These are phyloP conservation scores for Rubus idaeus DNA, from an alignment of 306 rosid species.

Conservation along the genomic window DNA sequence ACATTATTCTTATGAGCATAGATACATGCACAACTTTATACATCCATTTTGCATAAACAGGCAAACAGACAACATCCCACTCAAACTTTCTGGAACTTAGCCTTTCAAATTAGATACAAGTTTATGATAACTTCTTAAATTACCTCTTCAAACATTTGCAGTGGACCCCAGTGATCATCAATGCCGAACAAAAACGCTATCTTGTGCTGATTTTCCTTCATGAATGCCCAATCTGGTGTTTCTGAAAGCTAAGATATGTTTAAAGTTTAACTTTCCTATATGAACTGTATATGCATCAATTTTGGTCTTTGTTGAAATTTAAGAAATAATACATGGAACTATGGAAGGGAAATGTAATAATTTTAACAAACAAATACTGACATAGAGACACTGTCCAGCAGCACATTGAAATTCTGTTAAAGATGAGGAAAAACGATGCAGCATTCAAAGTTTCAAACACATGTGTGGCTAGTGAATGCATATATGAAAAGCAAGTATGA, in stretches of 20 bases:
- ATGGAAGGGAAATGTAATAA: not conserved
- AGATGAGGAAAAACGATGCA: not conserved
- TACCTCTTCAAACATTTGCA: conserved; percentile 86
- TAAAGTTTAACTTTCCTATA: conserved; percentile 15
- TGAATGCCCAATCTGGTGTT: conserved; percentile 78
- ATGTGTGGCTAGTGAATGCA: not conserved
- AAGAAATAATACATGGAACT: not conserved
- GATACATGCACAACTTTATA: not conserved
- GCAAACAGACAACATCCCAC: not conserved
- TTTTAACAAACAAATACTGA: not conserved
- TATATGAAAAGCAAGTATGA: not conserved
- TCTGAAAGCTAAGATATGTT: conserved; percentile 66
- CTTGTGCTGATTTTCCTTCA: conserved; percentile 56
- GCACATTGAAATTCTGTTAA: not conserved
- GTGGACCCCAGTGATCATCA: conserved; percentile 95
- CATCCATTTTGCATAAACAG: not conserved
- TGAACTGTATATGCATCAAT: not conserved
- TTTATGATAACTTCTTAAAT: not conserved
- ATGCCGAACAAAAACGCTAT: conserved; percentile 71
- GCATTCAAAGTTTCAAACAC: not conserved
- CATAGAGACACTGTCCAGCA: conserved; percentile 14
- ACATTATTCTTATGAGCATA: not conserved
- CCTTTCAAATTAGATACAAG: not conserved
- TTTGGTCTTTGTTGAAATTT: conserved; percentile 1
- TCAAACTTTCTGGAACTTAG: not conserved